A percentile compares a stretch with the other conserved stretches of the same genome.
These are phyloP conservation scores for Ogataea glucozyma DNA, from an alignment of 805 yeast species.

Conservation along the genomic window DNA sequence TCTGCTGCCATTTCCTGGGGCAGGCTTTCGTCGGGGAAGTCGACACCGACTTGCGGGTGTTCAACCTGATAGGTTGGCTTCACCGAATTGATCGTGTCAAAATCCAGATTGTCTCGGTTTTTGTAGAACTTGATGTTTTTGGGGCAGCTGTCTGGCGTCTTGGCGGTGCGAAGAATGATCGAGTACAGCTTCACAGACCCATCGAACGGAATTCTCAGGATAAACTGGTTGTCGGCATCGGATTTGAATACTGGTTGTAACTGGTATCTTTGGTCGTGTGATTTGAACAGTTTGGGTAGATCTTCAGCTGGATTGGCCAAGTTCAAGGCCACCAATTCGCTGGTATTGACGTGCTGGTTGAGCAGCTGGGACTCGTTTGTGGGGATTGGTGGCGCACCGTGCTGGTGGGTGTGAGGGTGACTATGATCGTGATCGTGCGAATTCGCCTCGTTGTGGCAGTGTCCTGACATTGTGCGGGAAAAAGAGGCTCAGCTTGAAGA, in stretches of 20 bases:
- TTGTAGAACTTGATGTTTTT: conserved; percentile 68
- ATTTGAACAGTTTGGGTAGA: conserved; percentile 52
- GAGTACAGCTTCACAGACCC: conserved; percentile 69
- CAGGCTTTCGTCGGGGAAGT: conserved; percentile 30
- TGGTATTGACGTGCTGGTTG: conserved; percentile 56
- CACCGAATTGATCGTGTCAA: conserved; percentile 54
- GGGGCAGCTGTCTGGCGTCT: conserved; percentile 63
- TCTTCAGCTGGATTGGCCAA: conserved; percentile 54
- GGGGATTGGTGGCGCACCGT: conserved; percentile 63
- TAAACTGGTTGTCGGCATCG: conserved; percentile 81
- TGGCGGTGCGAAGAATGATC: conserved; percentile 65
- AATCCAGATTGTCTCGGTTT: conserved; percentile 70
- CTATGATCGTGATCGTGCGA: conserved; percentile 24
- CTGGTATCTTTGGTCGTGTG: conserved; percentile 49
- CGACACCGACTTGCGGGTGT: conserved; percentile 66
- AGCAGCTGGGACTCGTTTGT: conserved; percentile 73
- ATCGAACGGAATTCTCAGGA: conserved; percentile 77
- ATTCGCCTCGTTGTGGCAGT: conserved; percentile 19
- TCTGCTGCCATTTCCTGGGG: conserved; percentile 41
- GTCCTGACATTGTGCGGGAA: conserved; percentile 28
- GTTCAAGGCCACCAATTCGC: conserved; percentile 65
- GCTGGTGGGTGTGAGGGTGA: conserved; percentile 39
- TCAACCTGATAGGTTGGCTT: conserved; percentile 52
- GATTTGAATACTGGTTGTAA: conserved; percentile 46
- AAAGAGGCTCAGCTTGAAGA: too few relatives aligned